Base-by-base conservation (phyloP, 257 asterid genomes). In the Solanum virginianum region DNA sequence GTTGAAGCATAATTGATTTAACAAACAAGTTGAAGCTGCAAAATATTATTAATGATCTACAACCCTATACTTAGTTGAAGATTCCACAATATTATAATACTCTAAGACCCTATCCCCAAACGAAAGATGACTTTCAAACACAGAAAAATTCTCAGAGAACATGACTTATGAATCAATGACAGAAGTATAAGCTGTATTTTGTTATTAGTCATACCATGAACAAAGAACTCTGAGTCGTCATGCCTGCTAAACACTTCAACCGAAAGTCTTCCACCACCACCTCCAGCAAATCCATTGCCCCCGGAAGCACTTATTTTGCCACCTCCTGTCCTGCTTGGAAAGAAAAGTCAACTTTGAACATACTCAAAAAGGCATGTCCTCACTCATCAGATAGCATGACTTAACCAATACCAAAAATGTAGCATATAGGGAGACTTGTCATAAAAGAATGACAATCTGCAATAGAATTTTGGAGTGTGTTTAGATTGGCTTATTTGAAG, bases 201-300 rank as follows among this genome's bases (percentile, higher is more conserved):
- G 32, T 79, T 54, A 81, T 47, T 87, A 85, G 68, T 56, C 97
- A 89, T 90, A 95, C 98, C 98, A 69, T 93, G 94, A 83, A 90
- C 94, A 81, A 88, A 88, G 87, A 95, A 87, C 89, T 88, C 63
- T 75, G 93, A 92, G 83, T 87, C 91, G 86, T 94, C 98, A 87
- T 93, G 98, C 89, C 97, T 88, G 91, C 98, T 93, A 80, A 90
- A 89, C 82, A 89, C 93, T 82, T 92, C 75, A 79, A 93, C 90
- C 26, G 97, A 92, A 80, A 95, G 90, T 91, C 98, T 93, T 92
- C 98, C 98, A 85, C 98, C 98, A 81, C 98, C 98, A 81, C 98
- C 98, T 77, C 98, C 98, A 83, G 92, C 96, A 94, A 95, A 95
- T 85, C 98, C 98, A 83, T 91, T 75, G 87, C 98, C 98, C 56